phyloP scores from a whole-genome alignment of 139 green algal genomes.

The Chlorella sp. region DNA sequence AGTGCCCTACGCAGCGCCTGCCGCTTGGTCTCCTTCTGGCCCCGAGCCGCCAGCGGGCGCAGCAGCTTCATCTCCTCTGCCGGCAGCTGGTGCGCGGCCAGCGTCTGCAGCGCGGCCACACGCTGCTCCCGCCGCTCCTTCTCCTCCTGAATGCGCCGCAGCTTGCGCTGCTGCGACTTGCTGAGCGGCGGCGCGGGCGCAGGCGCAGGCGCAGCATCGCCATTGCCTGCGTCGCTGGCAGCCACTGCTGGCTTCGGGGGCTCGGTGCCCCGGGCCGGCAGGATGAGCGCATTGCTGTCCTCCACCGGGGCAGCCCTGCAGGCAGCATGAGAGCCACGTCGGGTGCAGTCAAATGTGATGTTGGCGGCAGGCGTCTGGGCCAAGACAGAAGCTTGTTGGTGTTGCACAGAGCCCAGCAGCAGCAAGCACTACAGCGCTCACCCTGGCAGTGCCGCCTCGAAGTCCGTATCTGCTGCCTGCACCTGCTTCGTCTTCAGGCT shows the following conservation, averaged over 20 bases:
- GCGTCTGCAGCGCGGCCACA: conserved; percentile 29
- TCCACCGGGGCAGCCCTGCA: conserved; percentile 18
- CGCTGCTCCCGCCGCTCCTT: conserved; percentile 56
- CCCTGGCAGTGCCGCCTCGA: too few relatives aligned
- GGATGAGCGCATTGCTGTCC: conserved; percentile 49
- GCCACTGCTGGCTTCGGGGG: neutral
- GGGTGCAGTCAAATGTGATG: neutral
- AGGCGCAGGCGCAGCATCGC: neutral
- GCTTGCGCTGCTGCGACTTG: conserved; percentile 78
- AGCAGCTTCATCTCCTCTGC: conserved; percentile 44
- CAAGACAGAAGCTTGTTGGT: too few relatives aligned
- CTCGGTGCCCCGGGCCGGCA: conserved; percentile 21
- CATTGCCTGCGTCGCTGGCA: neutral
- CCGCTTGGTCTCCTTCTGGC: conserved; percentile 73
- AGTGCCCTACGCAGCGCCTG: conserved; percentile 67
- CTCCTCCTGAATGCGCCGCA: conserved; percentile 68
- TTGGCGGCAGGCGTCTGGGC: neutral
- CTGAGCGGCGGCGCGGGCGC: conserved; percentile 26
- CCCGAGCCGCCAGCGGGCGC: conserved; percentile 57
- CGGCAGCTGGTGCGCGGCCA: conserved; percentile 40
- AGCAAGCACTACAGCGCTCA: too few relatives aligned
- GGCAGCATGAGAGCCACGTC: neutral
- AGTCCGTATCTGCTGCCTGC: too few relatives aligned
- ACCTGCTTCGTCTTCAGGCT: conserved; percentile 20
- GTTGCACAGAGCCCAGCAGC: too few relatives aligned